Evolutionary conservation across 371 early-diverging fungal species (phyloP), one percentile per base, ranked within the genome.

Genomic region (Blakeslea trispora): DNA sequence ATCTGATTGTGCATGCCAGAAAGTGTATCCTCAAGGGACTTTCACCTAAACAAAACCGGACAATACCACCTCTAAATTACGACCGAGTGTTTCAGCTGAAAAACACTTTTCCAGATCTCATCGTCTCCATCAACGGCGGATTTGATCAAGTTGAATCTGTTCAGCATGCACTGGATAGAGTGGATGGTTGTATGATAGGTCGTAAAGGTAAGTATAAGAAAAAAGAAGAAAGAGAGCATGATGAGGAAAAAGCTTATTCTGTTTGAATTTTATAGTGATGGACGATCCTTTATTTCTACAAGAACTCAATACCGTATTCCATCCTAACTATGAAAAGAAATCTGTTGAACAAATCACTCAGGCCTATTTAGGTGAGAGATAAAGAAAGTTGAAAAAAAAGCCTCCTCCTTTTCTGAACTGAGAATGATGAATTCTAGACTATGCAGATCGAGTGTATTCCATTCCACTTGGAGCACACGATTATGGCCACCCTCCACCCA

Each of bases 1-100:
- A 86, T 53, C 61, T 95, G 50, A 87, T 93, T 60, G 77, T 96
- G 9, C 96, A 96, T 74, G 92, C 95, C 1, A 79, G 96, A 41
- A 92, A 92, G 62, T 92, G 93, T 35, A 85, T 87, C 72, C 77
- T 96, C 15, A 80, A 86, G 40, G 95, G 95, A 0, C 62, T 95
- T 6, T 88, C 90, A 18, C 94, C 96, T 0, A 84, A 86, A 55
- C 86, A 94, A 57, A 96, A 96, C 73, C 81, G 94, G 60, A 81
- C 68, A 13, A 73, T 93, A 24, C 96, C 96, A 0, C 86, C 84
- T 19, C 66, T 96, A 6, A 86, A 90, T 57, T 86, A 94, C 57
- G 81, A 83, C 18, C 79, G 88, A 54, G 95, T 90, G 0, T 82
- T 86, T 67, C 74, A 77, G 58, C 64, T 92, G 61, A 82, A 82